Evolutionary conservation across 176 grass and related monocot species (phyloP), one percentile per base, ranked within the genome.

Genomic region (Aechmea fasciata): DNA sequence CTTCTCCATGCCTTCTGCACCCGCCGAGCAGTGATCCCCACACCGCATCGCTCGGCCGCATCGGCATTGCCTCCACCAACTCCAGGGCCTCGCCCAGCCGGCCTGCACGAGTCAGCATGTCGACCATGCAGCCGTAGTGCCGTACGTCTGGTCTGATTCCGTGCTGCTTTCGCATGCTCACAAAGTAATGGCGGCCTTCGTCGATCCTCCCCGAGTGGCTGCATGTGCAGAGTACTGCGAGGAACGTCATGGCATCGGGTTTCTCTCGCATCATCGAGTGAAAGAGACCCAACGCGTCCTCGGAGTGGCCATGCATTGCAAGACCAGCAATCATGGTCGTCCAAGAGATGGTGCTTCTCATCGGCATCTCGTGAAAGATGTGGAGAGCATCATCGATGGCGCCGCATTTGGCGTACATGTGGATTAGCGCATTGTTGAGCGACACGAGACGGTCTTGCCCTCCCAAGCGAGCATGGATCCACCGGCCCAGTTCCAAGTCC

Each of bases 271-370:
- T 81, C 81, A 94, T 81, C 70, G 25, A 53, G 25, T 71, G 55
- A 50, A 91, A 96, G 71, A 91, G 59, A 13, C 69, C 49, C 51
- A 96, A 63, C 3, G 85, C 88, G 13, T 89, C 79, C 33, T 85
- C 22, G 8, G 77, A 33, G 26, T 65, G 73, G 15, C 88, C 82
- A 69, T 86, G 83, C 10, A 69, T 59, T 0, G 83, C 83, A 14
- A 91, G 83, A 64, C 91, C 91, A 0, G 71, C 82, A 26, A 96
- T 96, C 73, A 91, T 84, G 23, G 80, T 91, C 11, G 81, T 96
- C 85, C 88, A 96, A 10, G 88, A 84, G 66, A 81, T 53, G 52
- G 88, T 89, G 53, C 49, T 81, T 80, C 83, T 47, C 53, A 52
- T 68, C 15, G 66, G 76, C 83, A 96, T 96, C 49, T 62, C 50